Conservation (phyloP, 192 early-diverging fungal genomes). For the Linnemannia exigua region DNA sequence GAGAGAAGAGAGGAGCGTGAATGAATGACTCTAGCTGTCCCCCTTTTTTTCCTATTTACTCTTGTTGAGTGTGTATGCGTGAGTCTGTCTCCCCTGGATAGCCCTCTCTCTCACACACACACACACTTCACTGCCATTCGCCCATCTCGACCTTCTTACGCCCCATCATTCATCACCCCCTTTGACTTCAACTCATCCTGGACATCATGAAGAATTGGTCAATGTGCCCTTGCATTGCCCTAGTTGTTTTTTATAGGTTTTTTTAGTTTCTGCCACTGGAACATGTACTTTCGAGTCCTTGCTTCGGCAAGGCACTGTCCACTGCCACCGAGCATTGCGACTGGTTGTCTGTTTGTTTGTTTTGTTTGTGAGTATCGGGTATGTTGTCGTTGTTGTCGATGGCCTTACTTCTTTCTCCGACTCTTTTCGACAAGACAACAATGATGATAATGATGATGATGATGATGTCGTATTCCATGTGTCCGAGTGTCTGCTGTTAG, state of each 20-base stretch:
- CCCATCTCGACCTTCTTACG: neutral
- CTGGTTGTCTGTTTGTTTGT: neutral
- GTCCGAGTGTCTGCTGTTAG: neutral
- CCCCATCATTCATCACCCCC: neutral
- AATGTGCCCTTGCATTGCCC: neutral
- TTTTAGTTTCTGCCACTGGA: neutral
- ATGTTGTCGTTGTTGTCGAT: too few relatives aligned
- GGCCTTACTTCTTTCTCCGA: neutral
- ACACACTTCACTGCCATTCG: neutral
- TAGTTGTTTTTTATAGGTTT: too few relatives aligned
- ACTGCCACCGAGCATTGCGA: neutral
- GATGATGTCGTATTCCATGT: neutral
- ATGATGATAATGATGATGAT: neutral
- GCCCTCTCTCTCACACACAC: slow-evolving; percentile 2
- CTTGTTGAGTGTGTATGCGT: neutral
- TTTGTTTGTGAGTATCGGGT: neutral
- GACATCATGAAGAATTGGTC: neutral
- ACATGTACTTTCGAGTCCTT: neutral
- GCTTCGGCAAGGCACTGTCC: neutral
- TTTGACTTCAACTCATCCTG: neutral
- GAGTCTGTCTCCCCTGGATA: neutral
- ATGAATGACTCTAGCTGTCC: neutral
- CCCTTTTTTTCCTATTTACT: neutral
- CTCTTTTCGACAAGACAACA: neutral
- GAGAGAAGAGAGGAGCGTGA: neutral